A percentile compares a stretch with the other conserved stretches of the same genome.
Conservation (phyloP, 164 flowering plant species). For the Malania oleifera region DNA sequence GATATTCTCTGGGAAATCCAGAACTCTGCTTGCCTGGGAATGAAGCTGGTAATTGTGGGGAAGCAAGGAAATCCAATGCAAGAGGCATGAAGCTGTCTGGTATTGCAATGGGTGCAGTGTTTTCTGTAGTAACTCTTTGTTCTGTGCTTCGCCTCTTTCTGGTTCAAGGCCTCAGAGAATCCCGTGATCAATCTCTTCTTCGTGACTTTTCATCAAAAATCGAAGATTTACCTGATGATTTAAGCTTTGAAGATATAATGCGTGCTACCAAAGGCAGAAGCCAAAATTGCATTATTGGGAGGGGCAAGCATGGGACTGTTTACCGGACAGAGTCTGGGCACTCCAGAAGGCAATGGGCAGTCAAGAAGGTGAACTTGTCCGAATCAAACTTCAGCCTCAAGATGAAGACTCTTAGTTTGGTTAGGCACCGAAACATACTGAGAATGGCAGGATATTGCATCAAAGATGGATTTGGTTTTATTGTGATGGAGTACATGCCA, state of each 20-base stretch:
- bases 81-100: conserved; percentile 4
- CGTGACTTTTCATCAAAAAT: conserved; percentile 11
- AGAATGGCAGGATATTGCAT: conserved; percentile 27
- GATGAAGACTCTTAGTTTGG: conserved; percentile 20
- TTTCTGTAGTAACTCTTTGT: conserved; percentile 13
- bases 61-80: neutral
- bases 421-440: conserved; percentile 27
- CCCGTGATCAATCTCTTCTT: conserved; percentile 7
- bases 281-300: conserved; percentile 25
- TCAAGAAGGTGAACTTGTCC: conserved; percentile 26
- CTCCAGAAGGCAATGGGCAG: conserved; percentile 25
- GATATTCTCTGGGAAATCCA: conserved; percentile 16
- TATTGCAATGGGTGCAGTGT: neutral
- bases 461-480: conserved; percentile 25
- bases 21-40: conserved; percentile 13
- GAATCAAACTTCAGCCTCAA: conserved; percentile 19
- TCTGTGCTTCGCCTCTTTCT: conserved; percentile 6
- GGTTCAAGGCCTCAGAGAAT: neutral
- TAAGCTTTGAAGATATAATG: conserved; percentile 30
- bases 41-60: conserved; percentile 2
- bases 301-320: conserved; percentile 30
- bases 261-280: conserved; percentile 28
- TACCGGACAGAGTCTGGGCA: conserved; percentile 18
- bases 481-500: conserved; percentile 23
- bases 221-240: conserved; percentile 25